phyloP scores from a whole-genome alignment of 2,329 filamentous ascomycete genomes.

The Alternaria tenuissima region DNA sequence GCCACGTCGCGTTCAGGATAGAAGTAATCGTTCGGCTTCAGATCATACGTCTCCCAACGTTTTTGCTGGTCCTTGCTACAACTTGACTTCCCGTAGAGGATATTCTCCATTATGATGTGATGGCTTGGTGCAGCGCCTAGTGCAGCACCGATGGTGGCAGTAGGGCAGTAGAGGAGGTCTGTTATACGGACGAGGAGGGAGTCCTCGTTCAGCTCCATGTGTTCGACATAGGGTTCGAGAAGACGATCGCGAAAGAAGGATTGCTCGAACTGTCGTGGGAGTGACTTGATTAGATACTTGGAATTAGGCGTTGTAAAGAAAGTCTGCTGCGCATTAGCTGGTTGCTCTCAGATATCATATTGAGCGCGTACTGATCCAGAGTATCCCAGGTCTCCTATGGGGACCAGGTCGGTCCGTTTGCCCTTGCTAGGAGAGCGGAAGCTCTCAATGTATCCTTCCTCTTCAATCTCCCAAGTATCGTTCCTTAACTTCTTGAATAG shows the following conservation, averaged over 20 bases:
- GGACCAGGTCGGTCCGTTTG: constrained; percentile 56
- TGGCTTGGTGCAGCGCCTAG: constrained; percentile 71
- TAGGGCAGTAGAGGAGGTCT: constrained; percentile 69
- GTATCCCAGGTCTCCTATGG: constrained; percentile 75
- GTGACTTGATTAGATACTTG: constrained; percentile 75
- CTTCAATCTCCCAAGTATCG: constrained; percentile 62
- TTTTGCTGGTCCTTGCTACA: constrained; percentile 53
- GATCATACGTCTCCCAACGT: constrained; percentile 75
- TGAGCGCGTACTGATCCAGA: constrained; percentile 67
- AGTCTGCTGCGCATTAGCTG: constrained; percentile 55
- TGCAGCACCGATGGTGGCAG: constrained; percentile 65
- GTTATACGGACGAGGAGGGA: constrained; percentile 76
- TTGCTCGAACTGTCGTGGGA: constrained; percentile 74
- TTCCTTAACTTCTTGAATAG: constrained; percentile 62
- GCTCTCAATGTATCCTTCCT: constrained; percentile 63
- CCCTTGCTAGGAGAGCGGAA: constrained; percentile 57
- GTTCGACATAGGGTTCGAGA: constrained; percentile 68
- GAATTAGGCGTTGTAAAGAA: constrained; percentile 74
- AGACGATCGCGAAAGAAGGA: constrained; percentile 73
- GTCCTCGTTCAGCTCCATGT: constrained; percentile 67
- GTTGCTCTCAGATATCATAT: neutral
- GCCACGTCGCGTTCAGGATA: constrained; percentile 77
- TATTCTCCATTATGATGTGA: constrained; percentile 81
- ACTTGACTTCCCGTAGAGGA: constrained; percentile 66
- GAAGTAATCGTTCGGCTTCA: constrained; percentile 79